Evolutionary conservation across 2,329 filamentous ascomycete species (phyloP).

Genomic region (Aspergillus pseudoglaucus): DNA sequence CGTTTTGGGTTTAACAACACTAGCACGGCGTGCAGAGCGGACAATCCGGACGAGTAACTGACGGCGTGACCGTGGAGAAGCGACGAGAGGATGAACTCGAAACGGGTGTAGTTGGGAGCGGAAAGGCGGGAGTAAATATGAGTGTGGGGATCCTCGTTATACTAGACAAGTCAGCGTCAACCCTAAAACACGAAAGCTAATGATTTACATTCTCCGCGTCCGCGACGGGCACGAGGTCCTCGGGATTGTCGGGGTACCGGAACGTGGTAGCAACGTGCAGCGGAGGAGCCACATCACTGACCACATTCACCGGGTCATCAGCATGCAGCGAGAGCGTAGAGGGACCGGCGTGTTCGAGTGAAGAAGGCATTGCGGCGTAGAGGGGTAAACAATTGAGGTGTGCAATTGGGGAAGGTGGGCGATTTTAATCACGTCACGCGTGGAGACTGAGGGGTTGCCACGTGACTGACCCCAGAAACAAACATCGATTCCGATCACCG

Average conservation of each 20-base stretch:
- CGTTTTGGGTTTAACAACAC: slow-evolving; percentile 76
- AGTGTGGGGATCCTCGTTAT: slow-evolving; percentile 24
- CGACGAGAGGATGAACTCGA: slow-evolving; percentile 73
- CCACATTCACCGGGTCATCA: slow-evolving; percentile 67
- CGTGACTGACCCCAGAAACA: neutral
- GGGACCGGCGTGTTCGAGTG: slow-evolving; percentile 30
- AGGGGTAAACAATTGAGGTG: slow-evolving; percentile 6
- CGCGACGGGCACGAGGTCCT: slow-evolving; percentile 50
- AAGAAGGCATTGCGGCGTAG: slow-evolving; percentile 16
- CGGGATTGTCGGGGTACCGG: slow-evolving; percentile 68
- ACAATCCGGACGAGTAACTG: slow-evolving; percentile 77
- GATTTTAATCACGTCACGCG: neutral
- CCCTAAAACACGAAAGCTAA: neutral
- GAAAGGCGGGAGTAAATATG: slow-evolving; percentile 80
- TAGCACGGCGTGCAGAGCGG: slow-evolving; percentile 81
- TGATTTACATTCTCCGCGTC: slow-evolving; percentile 26
- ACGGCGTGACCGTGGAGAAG: slow-evolving; percentile 61
- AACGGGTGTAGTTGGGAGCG: slow-evolving; percentile 72
- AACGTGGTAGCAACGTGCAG: slow-evolving; percentile 90
- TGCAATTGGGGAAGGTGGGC: slow-evolving; percentile 13
- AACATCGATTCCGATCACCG: slow-evolving; percentile 17
- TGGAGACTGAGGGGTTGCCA: neutral
- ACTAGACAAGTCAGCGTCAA: slow-evolving; percentile 9
- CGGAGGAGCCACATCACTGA: slow-evolving; percentile 77
- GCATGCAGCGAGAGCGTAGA: slow-evolving; percentile 74